A percentile compares a stretch with the other conserved stretches of the same genome.
Conservation (phyloP, 139 green algal species). For the Coccomyxa sp. region DNA sequence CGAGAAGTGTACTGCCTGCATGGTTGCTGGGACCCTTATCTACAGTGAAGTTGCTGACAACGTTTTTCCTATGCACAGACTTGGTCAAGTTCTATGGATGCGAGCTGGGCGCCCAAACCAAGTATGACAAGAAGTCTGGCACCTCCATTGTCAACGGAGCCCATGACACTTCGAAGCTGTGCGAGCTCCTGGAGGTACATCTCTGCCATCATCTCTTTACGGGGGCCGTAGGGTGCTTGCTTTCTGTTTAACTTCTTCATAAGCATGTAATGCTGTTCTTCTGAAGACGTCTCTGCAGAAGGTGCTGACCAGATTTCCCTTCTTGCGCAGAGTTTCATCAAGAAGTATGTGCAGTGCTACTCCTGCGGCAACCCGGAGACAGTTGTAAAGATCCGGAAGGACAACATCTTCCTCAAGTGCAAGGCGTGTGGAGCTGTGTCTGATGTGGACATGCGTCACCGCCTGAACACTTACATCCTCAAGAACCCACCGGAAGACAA, state of each 20-base stretch:
- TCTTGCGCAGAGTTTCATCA: slow-evolving; percentile 80
- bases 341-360: slow-evolving; percentile 99
- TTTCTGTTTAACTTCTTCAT: no score
- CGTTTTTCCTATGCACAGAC: slow-evolving; percentile 45
- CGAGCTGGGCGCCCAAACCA: slow-evolving; percentile 95
- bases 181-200: slow-evolving; percentile 77
- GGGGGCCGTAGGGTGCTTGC: no score
- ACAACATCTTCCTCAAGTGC: slow-evolving; percentile 93
- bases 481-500: slow-evolving; percentile 97
- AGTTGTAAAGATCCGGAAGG: slow-evolving; percentile 81
- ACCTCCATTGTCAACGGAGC: slow-evolving; percentile 95
- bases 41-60: no score
- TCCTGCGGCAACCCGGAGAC: slow-evolving; percentile 98
- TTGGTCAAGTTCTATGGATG: slow-evolving; percentile 95
- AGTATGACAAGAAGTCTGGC: slow-evolving; percentile 85
- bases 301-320: neutral
- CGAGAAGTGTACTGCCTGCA: no score
- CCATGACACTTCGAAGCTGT: slow-evolving; percentile 71
- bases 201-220: no score
- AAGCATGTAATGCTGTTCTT: no score
- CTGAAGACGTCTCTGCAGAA: no score
- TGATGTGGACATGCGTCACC: slow-evolving; percentile 92
- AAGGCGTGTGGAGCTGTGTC: slow-evolving; percentile 77
- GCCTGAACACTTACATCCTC: slow-evolving; percentile 98
- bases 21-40: no score